These are phyloP conservation scores for Yamadazyma tumulicola DNA, from an alignment of 805 yeast species.

Conservation along the genomic window DNA sequence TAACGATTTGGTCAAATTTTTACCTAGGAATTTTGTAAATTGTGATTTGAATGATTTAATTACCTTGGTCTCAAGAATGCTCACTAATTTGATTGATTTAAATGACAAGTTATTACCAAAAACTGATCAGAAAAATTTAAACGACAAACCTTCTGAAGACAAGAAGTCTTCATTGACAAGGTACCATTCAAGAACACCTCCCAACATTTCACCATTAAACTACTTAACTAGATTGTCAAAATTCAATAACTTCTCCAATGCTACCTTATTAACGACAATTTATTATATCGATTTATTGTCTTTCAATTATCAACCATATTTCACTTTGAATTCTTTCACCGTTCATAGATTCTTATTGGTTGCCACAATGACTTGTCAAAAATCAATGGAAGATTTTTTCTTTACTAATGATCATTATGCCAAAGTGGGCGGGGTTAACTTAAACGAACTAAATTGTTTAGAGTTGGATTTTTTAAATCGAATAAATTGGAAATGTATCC, in stretches of 20 bases:
- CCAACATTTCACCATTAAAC: conserved; percentile 75
- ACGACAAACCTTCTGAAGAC: conserved; percentile 1
- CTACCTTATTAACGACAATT: conserved; percentile 76
- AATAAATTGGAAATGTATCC: conserved; percentile 64
- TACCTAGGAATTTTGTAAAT: conserved; percentile 5
- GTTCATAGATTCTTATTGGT: conserved; percentile 89
- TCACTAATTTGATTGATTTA: conserved; percentile 65
- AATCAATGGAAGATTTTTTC: conserved; percentile 89
- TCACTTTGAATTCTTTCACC: conserved; percentile 84
- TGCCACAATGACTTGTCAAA: conserved; percentile 86
- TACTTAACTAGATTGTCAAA: conserved; percentile 75
- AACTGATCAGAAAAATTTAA: conserved; percentile 25
- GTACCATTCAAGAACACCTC: conserved; percentile 92
- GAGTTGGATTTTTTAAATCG: conserved; percentile 83
- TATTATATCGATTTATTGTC: conserved; percentile 87
- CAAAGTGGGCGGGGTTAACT: conserved; percentile 89
- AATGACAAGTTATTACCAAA: conserved; percentile 59
- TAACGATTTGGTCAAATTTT: conserved; percentile 2
- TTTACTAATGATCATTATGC: conserved; percentile 94
- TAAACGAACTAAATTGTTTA: conserved; percentile 76
- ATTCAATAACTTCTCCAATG: conserved; percentile 81
- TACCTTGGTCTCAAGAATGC: conserved; percentile 71
- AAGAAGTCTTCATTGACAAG: conserved; percentile 56
- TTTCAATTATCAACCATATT: conserved; percentile 66
- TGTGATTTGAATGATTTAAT: conserved; percentile 56